Evolutionary conservation across 441 rosid species (phyloP), one percentile per base, ranked within the genome.

Genomic region (Gossypium aridum): DNA sequence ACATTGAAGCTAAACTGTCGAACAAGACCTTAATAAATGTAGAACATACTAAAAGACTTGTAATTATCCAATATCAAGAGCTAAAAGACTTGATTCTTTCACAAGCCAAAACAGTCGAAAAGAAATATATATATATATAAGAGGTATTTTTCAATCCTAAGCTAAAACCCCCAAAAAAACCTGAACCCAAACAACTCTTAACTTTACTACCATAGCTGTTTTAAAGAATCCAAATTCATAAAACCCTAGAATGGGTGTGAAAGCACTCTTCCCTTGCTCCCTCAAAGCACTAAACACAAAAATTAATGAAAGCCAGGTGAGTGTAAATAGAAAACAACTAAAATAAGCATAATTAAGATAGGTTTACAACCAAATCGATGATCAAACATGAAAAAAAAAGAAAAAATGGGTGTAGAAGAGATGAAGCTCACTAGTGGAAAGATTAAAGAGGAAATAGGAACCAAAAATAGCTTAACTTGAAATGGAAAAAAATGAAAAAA

Each of bases 381-480:
- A 75, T 28, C 60, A 53, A 16, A 56, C 16, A 25, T 39, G 6
- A 47, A 17, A 43, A 34, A 34, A 4, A 45, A 63, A 39, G 23
- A 20, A 20, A 20, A 20, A 20, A 20, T 75, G 26, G n/a, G 9
- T 0, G 56, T 5, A 10, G 10, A 10, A 20, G 54, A 62, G 20
- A 74, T 77, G 65, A 78, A 62, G 80, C 87, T 73, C 77, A 84
- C 87, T n/a, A 47, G 72, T 34, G 20, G 57, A 70, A 64, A 63
- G 19, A 53, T 51, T 45, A 22, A 20, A 25, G 53, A 3, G 56
- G 28, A 57, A 28, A 28, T 28, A 5, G 5, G 31, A 26, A 3
- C 31, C 4, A 26, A 26, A 26, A 26, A 26, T 26, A 26, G 5
- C 31, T 26, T 26, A 26, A 26, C 31, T 3, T 26, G 31, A 26